Conservation (phyloP, 768 basidiomycete genomes). For the Auricularia cornea region DNA sequence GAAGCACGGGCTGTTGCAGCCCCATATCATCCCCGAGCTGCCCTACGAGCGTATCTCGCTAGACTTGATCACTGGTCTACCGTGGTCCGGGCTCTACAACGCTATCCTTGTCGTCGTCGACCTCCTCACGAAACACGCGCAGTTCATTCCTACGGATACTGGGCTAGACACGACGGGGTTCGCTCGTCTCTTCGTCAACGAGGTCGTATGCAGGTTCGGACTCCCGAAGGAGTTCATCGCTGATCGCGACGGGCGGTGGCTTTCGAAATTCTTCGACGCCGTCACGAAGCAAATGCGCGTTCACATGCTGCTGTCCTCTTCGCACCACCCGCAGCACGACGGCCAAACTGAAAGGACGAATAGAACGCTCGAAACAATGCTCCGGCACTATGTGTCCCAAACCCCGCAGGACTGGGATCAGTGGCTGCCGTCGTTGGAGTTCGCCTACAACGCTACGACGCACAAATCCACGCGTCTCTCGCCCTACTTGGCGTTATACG, state of each 20-base stretch:
- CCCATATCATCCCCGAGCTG: background rate
- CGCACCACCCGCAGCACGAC: conserved; percentile 39
- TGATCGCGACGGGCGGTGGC: background rate
- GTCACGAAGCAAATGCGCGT: background rate
- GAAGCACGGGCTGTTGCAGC: conserved; percentile 2
- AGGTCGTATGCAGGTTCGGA: background rate
- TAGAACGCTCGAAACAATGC: conserved; percentile 9
- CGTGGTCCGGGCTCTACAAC: too few relatives aligned
- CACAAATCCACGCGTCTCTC: conserved; percentile 27
- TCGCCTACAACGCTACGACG: conserved; percentile 30
- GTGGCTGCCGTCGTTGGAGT: conserved; percentile 32
- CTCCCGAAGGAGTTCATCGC: background rate
- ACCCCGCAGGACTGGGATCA: conserved; percentile 37
- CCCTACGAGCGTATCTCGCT: background rate
- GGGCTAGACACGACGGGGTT: background rate
- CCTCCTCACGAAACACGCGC: too few relatives aligned
- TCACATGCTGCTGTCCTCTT: background rate
- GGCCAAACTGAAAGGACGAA: conserved; percentile 31
- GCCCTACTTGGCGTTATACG: conserved; percentile 31
- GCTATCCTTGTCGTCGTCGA: too few relatives aligned
- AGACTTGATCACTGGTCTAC: too few relatives aligned
- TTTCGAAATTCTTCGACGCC: background rate
- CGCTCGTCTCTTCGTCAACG: conserved; percentile 5
- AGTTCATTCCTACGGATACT: too few relatives aligned
- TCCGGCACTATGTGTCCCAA: conserved; percentile 9